Conservation (phyloP, 208 protist genomes). For the Vickermania spadyakhi region DNA sequence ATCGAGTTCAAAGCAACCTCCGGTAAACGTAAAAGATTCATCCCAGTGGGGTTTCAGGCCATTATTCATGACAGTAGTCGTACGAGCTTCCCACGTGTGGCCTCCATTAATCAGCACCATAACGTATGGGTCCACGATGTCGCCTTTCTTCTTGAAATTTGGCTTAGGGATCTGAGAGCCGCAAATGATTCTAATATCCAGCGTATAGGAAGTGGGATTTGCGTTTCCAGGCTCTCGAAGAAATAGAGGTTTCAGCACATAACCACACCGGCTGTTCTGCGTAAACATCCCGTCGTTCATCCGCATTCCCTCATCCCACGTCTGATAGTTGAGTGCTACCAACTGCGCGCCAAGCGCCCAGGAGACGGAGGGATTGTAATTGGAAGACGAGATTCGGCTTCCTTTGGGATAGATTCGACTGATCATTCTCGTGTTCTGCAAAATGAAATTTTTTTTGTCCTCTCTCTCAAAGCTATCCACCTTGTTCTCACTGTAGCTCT, state of each 20-base stretch:
- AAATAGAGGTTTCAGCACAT: constrained; percentile 81
- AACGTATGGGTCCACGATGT: constrained; percentile 74
- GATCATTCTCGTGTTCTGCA: constrained; percentile 59
- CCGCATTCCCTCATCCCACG: constrained; percentile 28
- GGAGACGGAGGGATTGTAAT: constrained; percentile 64
- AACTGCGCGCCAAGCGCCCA: constrained; percentile 72
- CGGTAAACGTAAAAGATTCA: constrained; percentile 31
- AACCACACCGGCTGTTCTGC: constrained; percentile 85
- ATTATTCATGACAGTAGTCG: constrained; percentile 53
- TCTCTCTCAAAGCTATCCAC: constrained; percentile 18
- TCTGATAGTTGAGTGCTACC: constrained; percentile 86
- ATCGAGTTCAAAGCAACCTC: constrained; percentile 33
- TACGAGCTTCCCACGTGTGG: constrained; percentile 17
- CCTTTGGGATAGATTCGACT: constrained; percentile 86
- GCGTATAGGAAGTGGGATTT: constrained; percentile 9
- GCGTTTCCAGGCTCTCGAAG: constrained; percentile 16
- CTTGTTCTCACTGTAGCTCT: constrained; percentile 48
- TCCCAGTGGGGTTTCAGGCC: constrained; percentile 60
- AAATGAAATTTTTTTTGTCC: constrained; percentile 16
- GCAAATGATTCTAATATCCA: constrained; percentile 44
- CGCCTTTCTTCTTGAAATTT: constrained; percentile 28
- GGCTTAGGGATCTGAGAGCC: constrained; percentile 62
- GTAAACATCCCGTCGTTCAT: constrained; percentile 80
- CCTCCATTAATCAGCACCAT: constrained; percentile 37
- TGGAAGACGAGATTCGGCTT: constrained; percentile 68